phyloP scores from a whole-genome alignment of 768 basidiomycete species.

The Termitomyces sp. region DNA sequence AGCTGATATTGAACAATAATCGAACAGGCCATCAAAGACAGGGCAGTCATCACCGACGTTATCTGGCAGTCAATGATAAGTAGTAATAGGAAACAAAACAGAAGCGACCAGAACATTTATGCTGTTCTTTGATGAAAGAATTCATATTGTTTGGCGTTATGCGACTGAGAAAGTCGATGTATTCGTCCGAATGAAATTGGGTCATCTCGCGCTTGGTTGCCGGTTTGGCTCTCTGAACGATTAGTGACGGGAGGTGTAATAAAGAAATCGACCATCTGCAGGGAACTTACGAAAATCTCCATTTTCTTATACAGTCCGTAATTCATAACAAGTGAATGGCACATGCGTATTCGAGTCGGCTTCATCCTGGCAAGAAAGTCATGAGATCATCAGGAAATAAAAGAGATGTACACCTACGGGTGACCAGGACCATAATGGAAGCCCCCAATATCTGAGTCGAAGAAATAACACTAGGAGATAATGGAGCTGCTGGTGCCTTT shows the following conservation, averaged over 20 bases:
- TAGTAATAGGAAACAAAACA: neutral
- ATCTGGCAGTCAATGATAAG: conserved; percentile 41
- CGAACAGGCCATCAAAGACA: conserved; percentile 97
- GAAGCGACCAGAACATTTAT: conserved; percentile 66
- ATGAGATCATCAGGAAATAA: conserved; percentile 7
- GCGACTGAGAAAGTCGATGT: conserved; percentile 92
- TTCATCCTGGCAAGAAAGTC: conserved; percentile 67
- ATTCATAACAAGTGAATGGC: conserved; percentile 99
- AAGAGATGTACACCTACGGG: conserved; percentile 41
- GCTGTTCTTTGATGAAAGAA: conserved; percentile 88
- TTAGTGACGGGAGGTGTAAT: neutral
- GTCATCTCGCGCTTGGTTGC: conserved; percentile 99
- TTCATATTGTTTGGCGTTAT: conserved; percentile 97
- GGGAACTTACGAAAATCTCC: conserved; percentile 93
- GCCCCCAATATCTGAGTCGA: conserved; percentile 98
- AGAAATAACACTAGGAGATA: conserved; percentile 86
- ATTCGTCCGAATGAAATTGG: conserved; percentile 98
- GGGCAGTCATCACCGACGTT: conserved; percentile 99
- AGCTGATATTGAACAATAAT: conserved; percentile 99
- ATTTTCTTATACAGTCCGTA: conserved; percentile 99
- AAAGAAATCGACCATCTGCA: neutral
- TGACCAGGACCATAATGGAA: conserved; percentile 99
- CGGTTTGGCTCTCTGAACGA: conserved; percentile 86
- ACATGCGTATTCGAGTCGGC: conserved; percentile 98
- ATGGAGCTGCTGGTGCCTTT: neutral